These are phyloP conservation scores for Prototheca cutis DNA, from an alignment of 163 green algal species.

Conservation along the genomic window DNA sequence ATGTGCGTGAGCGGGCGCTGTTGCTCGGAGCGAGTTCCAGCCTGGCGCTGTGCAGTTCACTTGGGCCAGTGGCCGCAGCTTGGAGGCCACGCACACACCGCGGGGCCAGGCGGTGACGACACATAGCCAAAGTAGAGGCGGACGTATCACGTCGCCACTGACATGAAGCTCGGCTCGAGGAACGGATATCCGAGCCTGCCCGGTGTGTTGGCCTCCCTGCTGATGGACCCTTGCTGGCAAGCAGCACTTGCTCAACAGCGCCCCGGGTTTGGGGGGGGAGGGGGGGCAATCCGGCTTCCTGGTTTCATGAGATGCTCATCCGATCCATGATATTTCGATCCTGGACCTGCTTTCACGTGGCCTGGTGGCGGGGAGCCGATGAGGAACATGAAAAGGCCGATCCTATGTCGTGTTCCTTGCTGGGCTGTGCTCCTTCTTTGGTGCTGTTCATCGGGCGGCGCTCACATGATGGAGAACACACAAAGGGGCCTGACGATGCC, in stretches of 20 bases:
- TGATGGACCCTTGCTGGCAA: background rate
- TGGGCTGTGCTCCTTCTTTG: no score
- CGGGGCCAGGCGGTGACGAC: background rate
- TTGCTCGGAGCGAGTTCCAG: background rate
- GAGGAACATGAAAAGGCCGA: background rate
- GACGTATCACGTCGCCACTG: background rate
- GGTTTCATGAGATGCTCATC: background rate
- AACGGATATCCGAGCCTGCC: conserved; percentile 1
- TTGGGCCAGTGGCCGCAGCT: background rate
- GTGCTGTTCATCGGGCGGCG: no score
- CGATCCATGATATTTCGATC: background rate
- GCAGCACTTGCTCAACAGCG: background rate
- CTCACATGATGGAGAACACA: no score
- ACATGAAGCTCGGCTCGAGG: background rate
- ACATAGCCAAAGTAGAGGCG: background rate
- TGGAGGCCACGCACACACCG: background rate
- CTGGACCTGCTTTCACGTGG: background rate
- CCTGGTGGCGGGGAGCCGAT: background rate
- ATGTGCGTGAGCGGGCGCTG: background rate
- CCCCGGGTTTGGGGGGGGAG: background rate
- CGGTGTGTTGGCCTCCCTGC: background rate
- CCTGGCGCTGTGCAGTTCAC: background rate
- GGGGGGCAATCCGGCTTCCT: no score
- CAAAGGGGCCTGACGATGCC: no score
- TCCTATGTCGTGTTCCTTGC: no score